Evolutionary conservation across 169 alveolate genomes (phyloP).

Genomic region (Plasmodium knowlesi): DNA sequence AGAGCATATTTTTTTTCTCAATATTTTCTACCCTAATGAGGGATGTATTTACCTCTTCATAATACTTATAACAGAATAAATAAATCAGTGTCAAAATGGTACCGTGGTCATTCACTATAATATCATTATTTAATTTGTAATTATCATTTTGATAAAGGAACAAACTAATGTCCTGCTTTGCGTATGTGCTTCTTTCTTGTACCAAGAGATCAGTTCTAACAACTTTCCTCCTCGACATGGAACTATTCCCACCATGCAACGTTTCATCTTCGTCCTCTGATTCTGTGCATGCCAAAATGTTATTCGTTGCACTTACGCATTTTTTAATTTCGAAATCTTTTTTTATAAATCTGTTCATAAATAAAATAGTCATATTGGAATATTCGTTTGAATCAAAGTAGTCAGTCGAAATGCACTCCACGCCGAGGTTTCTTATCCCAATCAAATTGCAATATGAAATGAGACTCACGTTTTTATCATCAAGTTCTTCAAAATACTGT

Average conservation of each 20-base stretch:
- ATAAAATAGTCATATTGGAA: constrained; percentile 61
- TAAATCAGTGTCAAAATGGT: constrained; percentile 33
- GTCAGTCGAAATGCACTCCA: constrained; percentile 31
- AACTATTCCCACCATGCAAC: neutral
- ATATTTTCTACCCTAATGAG: constrained; percentile 48
- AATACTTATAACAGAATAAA: constrained; percentile 66
- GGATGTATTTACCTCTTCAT: constrained; percentile 23
- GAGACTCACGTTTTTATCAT: constrained; percentile 48
- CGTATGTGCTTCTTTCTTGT: neutral
- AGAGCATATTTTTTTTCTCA: constrained; percentile 52
- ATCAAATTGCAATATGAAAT: constrained; percentile 45
- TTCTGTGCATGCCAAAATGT: constrained; percentile 32
- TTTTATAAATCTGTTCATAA: constrained; percentile 63
- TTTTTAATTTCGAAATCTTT: constrained; percentile 65
- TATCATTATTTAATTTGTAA: constrained; percentile 61
- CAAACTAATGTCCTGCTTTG: neutral
- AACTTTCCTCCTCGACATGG: neutral
- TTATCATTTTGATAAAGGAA: constrained; percentile 43
- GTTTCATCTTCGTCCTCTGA: constrained; percentile 8
- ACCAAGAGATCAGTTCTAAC: neutral
- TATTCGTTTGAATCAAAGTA: constrained; percentile 40
- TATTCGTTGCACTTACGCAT: constrained; percentile 23
- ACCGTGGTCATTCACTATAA: constrained; percentile 61
- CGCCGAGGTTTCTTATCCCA: constrained; percentile 12
- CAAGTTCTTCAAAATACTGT: constrained; percentile 40